Base-by-base conservation (phyloP, 768 basidiomycete genomes). In the Collybia mongolica region DNA sequence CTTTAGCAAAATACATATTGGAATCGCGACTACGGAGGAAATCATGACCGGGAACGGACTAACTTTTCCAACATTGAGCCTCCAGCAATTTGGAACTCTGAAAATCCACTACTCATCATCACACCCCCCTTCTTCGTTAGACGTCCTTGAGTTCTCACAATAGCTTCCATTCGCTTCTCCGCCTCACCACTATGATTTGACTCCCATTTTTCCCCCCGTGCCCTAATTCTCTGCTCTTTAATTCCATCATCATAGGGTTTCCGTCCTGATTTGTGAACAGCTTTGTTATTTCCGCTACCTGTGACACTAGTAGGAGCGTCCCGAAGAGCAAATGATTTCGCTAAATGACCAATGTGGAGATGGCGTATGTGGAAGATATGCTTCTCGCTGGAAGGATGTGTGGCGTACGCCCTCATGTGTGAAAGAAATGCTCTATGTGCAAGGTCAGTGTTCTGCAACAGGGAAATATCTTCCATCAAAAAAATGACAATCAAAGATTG, bases 311-410 rank as follows among this genome's bases (percentile, higher is more conserved):
- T 79, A 1, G 93, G 93, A 7, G 93, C 88, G 23, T 95, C 93
- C 24, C 93, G 88, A 55, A 95, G 74, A 1, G 90, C 90, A 60
- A 96, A 96, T 1, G 93, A 83, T 67, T 96, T 95, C 14, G 94
- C 93, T 40, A 93, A 70, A 72, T 99, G 97, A 1, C 97, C 97
- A 39, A 97, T 79, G 63, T 99, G 97, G 7, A 98, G 77, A 63
- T 96, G 83, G 14, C 89, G 88, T 52, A 98, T 85, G 67, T 98
- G 95, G 75, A 99, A 99, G 46, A 98, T 91, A 56, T 93, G 86
- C 62, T 98, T 99, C 67, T 98, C 97, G 53, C 86, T 84, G 14
- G 89, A 81, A 0, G 97, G 95, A 70, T 99, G 97, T 0, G 97
- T 99, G 24, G 97, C 88, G 67, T 98, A 99, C 0, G 97, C 97